Evolutionary conservation across 2,329 filamentous ascomycete genomes (phyloP), one percentile per base, ranked within the genome.

Genomic region (Cladosporium cucumerinum): DNA sequence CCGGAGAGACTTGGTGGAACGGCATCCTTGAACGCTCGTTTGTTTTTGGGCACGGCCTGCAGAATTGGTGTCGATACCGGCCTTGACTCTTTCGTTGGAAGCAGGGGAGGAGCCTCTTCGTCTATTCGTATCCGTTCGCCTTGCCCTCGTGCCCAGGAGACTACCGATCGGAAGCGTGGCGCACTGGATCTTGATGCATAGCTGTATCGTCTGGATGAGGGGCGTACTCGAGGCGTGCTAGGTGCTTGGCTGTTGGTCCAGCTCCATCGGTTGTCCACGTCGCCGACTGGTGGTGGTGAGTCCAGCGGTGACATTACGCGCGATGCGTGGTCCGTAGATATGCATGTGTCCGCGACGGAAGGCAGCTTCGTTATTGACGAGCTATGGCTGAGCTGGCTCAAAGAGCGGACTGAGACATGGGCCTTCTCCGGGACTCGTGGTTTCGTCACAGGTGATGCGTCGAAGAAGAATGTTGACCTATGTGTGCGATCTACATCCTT

Each of bases 161-260:
- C 63, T 25, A 69, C 64, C 1, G 55, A 61, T n/a, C 67, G 66
- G 26, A 69, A 67, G 60, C 66, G 63, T 16, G 67, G 49, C 23
- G 63, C 51, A 51, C 63, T 67, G 54, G 39, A 36, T 26, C 46
- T 57, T 28, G 64, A 65, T 1, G 61, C 57, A 18, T 67, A 55
- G 5, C 67, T 69, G 26, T 61, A 64, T 34, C 61, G 66, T n/a
- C 61, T 25, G n/a, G 60, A 66, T 16, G 49, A 51, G 12, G 61
- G 58, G 39, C 60, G 55, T 7, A 71, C 57, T 12, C 71, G 67
- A 30, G 72, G 72, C 18, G 72, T 73, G 23, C 69, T 65, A 6
- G 72, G 72, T n/a, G 71, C 70, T 57, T 72, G 68, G 10, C 68
- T 70, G 39, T 72, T 72, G 28, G 72, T 72, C 71, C 72, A 72